Conservation (phyloP, 1,284 basidiomycete genomes). For the Cutaneotrichosporon cutaneum region DNA sequence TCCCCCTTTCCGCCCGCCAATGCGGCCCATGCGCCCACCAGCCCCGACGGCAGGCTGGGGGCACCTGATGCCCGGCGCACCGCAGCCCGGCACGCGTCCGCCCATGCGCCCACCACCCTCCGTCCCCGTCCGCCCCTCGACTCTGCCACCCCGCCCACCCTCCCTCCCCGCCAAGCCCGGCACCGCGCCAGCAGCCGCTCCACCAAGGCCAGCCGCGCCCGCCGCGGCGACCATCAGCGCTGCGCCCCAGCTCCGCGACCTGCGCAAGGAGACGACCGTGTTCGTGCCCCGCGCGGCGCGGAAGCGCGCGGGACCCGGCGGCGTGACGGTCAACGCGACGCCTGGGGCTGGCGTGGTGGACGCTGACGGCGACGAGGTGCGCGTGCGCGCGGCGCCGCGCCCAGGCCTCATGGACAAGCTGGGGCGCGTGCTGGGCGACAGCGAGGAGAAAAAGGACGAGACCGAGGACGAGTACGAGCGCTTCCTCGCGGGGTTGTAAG, state of each 20-base stretch:
- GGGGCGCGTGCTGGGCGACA: slow-evolving; percentile 38
- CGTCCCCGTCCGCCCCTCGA: neutral
- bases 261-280: slow-evolving; percentile 85
- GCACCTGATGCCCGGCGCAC: slow-evolving; percentile 8
- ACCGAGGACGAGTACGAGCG: slow-evolving; percentile 25
- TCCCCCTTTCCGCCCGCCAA: slow-evolving; percentile 29
- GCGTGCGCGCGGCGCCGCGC: slow-evolving; percentile 18
- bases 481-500: slow-evolving; percentile 23
- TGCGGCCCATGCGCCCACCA: neutral
- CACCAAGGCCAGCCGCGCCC: slow-evolving; percentile 19
- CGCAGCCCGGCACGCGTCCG: neutral
- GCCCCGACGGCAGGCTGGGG: slow-evolving; percentile 15
- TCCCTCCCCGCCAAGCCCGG: slow-evolving; percentile 15
- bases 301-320: slow-evolving; percentile 23
- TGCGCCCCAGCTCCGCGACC: slow-evolving; percentile 77
- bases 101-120: neutral
- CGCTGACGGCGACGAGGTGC: slow-evolving; percentile 41
- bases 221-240: slow-evolving; percentile 69
- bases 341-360: slow-evolving; percentile 43
- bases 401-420: slow-evolving; percentile 50
- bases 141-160: slow-evolving; percentile 9
- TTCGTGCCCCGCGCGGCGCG: slow-evolving; percentile 67
- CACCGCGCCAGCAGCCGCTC: neutral
- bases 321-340: slow-evolving; percentile 41
- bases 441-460: slow-evolving; percentile 10